Evolutionary conservation across 331 rosid species (phyloP).

Genomic region (Erythrophleum ivorense): DNA sequence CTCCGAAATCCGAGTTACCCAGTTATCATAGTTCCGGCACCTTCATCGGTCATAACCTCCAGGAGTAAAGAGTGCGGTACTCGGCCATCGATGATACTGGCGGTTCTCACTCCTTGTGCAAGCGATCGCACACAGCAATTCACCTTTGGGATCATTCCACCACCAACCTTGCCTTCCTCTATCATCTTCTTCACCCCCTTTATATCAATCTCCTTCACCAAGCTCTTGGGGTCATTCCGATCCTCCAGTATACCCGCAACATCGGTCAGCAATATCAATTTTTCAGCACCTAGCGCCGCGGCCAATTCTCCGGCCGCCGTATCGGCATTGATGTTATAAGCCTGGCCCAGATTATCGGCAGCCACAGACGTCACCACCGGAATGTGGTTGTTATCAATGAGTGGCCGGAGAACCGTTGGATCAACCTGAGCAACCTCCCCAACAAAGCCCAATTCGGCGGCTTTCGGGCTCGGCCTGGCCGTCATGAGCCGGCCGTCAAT

Average conservation of each 20-base stretch:
- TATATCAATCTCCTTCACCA: constrained; percentile 75
- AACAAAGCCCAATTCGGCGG: constrained; percentile 72
- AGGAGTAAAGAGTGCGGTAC: constrained; percentile 78
- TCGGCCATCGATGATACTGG: constrained; percentile 85
- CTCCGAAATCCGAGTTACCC: constrained; percentile 37
- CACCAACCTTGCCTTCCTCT: constrained; percentile 66
- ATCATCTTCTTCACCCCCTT: constrained; percentile 79
- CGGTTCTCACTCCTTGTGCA: constrained; percentile 82
- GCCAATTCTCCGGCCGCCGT: constrained; percentile 90
- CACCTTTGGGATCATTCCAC: constrained; percentile 95
- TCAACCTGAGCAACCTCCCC: constrained; percentile 80
- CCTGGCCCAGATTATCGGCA: constrained; percentile 74
- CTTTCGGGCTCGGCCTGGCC: constrained; percentile 75
- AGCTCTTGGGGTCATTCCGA: constrained; percentile 59
- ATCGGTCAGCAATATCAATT: constrained; percentile 77
- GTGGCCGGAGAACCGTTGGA: constrained; percentile 63
- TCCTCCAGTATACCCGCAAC: constrained; percentile 83
- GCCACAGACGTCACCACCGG: constrained; percentile 92
- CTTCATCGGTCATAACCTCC: constrained; percentile 88
- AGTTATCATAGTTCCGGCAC: constrained; percentile 88
- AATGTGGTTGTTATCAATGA: constrained; percentile 63
- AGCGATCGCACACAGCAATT: constrained; percentile 76
- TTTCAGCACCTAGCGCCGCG: constrained; percentile 91
- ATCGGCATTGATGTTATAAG: constrained; percentile 86
- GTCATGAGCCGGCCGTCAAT: constrained; percentile 78